Evolutionary conservation across 1,284 basidiomycete species (phyloP), one percentile per base, ranked within the genome.

Genomic region (Golubevia sp.): DNA sequence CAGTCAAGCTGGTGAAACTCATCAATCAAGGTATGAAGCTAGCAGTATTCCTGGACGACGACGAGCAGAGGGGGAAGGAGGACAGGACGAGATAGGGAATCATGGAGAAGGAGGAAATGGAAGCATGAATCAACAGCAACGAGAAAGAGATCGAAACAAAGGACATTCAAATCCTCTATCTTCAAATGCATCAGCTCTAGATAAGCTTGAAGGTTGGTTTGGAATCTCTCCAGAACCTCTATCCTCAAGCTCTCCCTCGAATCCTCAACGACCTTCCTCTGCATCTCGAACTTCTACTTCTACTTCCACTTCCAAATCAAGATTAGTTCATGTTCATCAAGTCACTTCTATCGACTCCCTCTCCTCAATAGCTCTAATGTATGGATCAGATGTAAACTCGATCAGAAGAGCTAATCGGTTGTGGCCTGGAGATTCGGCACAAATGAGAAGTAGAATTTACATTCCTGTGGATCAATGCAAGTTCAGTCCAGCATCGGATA

Each of bases 401-500:
- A 61, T 82, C 13, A 71, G 78, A 27, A 71, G 74, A 26, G 72
- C 73, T 23, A 82, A 82, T 62, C 69, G 73, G 21, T 67, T 82
- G 8, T 82, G 79, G 79, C 76, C 76, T 3, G 76, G 78, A 34
- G 79, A 82, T 59, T 69, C 69, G 5, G 71, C 74, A 1, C 79
- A 79, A 61, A 78, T 76, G 59, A 71, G 78, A 50, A 72, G 73
- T 58, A 58, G 65, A 53, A 63, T 82, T 51, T 80, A 75, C 71
- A 67, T 82, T 25, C 79, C 79, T 26, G 59, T 82, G 23, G 69
- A 76, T 52, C 68, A 63, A 59, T 80, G 78, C 69, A 74, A 68
- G 24, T 69, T 70, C 50, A 66, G 53, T 20, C 59, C 59, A 54
- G 18, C 15, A 23, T 34, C 44, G 48, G 24, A 53, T 52, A 21